These are phyloP conservation scores for Nemania abortiva DNA, from an alignment of 2,329 filamentous ascomycete species.

Conservation along the genomic window DNA sequence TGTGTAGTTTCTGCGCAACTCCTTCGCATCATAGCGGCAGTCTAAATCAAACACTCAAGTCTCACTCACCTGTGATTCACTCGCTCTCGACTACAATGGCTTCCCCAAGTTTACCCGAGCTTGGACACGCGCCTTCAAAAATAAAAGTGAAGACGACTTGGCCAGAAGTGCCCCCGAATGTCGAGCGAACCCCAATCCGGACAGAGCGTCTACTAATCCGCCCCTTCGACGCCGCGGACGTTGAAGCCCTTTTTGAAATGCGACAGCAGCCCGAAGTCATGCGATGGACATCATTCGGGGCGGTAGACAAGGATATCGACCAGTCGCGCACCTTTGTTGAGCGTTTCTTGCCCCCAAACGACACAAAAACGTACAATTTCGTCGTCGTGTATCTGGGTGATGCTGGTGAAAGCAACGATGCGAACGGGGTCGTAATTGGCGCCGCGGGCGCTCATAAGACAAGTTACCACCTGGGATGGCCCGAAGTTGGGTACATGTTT, in stretches of 20 bases:
- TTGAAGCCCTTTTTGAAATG: conserved; percentile 63
- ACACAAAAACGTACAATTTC: conserved; percentile 67
- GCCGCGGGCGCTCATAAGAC: conserved; percentile 57
- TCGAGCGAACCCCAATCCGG: conserved; percentile 55
- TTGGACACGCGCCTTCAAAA: conserved; percentile 21
- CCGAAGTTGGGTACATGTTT: conserved; percentile 70
- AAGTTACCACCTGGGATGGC: conserved; percentile 62
- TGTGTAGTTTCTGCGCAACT: not conserved
- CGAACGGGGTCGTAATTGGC: conserved; percentile 65
- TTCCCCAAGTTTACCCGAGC: conserved; percentile 19
- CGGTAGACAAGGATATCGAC: conserved; percentile 58
- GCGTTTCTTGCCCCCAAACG: conserved; percentile 61
- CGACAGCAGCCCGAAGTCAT: conserved; percentile 72
- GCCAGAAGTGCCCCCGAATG: conserved; percentile 59
- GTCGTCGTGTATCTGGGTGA: conserved; percentile 54
- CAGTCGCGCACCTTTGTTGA: conserved; percentile 58
- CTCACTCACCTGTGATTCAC: not conserved
- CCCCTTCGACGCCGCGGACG: conserved; percentile 63
- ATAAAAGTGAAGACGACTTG: conserved; percentile 63
- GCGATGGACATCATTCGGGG: conserved; percentile 64
- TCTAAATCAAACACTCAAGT: not conserved
- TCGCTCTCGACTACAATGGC: conserved; percentile 21
- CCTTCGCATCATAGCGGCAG: not conserved
- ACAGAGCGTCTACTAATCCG: conserved; percentile 69
- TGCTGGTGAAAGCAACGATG: conserved; percentile 56